Evolutionary conservation across 2,329 filamentous ascomycete genomes (phyloP), one percentile per base, ranked within the genome.

Genomic region (Xylaria sp.): DNA sequence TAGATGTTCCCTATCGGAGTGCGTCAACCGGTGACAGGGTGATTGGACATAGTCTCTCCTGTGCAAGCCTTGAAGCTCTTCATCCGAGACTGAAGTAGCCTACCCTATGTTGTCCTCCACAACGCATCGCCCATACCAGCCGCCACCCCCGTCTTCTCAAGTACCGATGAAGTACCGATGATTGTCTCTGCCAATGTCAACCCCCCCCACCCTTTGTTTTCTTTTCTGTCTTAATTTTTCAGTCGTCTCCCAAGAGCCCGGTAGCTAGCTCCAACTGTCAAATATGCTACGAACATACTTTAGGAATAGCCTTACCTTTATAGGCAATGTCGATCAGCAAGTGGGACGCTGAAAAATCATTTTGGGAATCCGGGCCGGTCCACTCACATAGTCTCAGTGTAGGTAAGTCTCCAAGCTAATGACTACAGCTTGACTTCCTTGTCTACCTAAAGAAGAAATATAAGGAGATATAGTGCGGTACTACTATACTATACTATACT

Each of bases 261-360:
- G 23, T 13, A 55, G 5, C 60, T 51, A 72, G 57, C 54, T 32
- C 53, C 53, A 42, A 42, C 13, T 37, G 40, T 63, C 50, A 60
- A 13, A 21, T 12, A n/a, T 1, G 27, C n/a, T 55, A 37, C 47
- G 23, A 50, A 42, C 21, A 58, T 18, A 27, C 25, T 66, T 51
- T 51, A 4, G 51, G 63, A 32, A 25, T 59, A 48, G 60, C 29
- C 44, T 60, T 50, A 44, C 51, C 47, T 54, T 32, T 42, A 70
- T 63, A 62, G 66, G 57, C 51, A 68, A 67, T 50, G 25, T 44
- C 50, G 12, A 63, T 37, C 51, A 29, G 32, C 53, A 63, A 68
- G 66, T 71, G 69, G 69, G 66, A 66, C 37, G 69, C 69, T 71
- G 69, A 71, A 71, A 42, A 50, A 25, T 40, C 35, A 68, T 32